Conservation (phyloP, 441 rosid species). For the Gossypium schwendimanii region DNA sequence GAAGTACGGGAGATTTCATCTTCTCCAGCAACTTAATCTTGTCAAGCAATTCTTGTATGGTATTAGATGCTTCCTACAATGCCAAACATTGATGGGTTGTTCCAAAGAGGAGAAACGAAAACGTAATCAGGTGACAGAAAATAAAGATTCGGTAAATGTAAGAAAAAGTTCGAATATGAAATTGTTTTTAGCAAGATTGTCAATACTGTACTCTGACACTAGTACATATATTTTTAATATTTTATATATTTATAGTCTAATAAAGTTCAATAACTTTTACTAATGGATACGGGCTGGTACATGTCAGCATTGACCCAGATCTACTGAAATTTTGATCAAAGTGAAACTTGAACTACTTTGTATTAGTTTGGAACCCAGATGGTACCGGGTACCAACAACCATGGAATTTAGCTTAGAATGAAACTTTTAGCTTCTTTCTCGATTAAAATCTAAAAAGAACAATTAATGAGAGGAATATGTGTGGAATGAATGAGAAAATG, state of each 20-base stretch:
- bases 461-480: neutral
- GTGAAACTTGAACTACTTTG: neutral
- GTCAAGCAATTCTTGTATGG: conserved; percentile 40
- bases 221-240: too few species aligned
- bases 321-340: too few species aligned
- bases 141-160: neutral
- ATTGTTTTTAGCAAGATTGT: neutral
- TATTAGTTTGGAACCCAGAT: neutral
- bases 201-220: neutral
- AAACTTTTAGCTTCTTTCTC: neutral
- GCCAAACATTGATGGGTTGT: neutral
- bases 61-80: conserved; percentile 46
- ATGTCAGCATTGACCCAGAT: too few species aligned
- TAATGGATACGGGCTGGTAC: too few species aligned
- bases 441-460: neutral
- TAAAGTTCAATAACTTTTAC: too few species aligned
- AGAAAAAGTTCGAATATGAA: neutral
- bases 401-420: neutral
- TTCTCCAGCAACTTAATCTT: conserved; percentile 44
- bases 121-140: neutral
- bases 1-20: conserved; percentile 22
- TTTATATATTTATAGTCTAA: too few species aligned
- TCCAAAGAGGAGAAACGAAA: neutral
- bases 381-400: neutral
- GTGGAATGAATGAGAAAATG: neutral